phyloP scores from a whole-genome alignment of 2,329 filamentous ascomycete genomes.

The Cordyceps cicadae region DNA sequence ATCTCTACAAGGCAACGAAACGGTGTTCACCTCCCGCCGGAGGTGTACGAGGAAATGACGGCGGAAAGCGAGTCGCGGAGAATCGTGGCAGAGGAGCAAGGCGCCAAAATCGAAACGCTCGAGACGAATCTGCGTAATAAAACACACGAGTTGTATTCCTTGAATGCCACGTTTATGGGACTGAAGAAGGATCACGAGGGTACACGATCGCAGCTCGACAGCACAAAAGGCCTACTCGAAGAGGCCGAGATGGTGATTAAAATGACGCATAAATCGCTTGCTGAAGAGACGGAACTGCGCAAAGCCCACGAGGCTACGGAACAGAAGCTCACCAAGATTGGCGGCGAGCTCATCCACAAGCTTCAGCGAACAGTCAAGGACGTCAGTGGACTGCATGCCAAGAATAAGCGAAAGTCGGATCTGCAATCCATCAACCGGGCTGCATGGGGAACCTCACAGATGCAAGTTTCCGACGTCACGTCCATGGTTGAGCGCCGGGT shows the following conservation, averaged over 20 bases:
- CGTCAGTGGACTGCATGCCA: conserved; percentile 73
- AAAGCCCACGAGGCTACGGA: conserved; percentile 85
- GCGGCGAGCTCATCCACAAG: conserved; percentile 67
- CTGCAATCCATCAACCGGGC: conserved; percentile 72
- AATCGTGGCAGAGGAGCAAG: conserved; percentile 87
- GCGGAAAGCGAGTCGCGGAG: conserved; percentile 85
- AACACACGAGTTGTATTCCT: conserved; percentile 78
- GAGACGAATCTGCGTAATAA: conserved; percentile 88
- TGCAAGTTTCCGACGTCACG: conserved; percentile 68
- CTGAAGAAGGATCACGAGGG: conserved; percentile 85
- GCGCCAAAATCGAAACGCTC: conserved; percentile 84
- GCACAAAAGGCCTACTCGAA: conserved; percentile 72
- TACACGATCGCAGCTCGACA: conserved; percentile 62
- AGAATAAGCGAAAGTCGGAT: conserved; percentile 77
- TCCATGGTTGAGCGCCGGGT: conserved; percentile 68
- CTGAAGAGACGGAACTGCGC: conserved; percentile 70
- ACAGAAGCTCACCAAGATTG: conserved; percentile 62
- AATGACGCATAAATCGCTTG: conserved; percentile 66
- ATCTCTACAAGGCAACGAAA: conserved; percentile 90
- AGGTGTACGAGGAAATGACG: conserved; percentile 83
- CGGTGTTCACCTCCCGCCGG: conserved; percentile 85
- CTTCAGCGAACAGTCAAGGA: conserved; percentile 71
- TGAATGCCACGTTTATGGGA: conserved; percentile 80
- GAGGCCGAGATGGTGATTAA: conserved; percentile 80
- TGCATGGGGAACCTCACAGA: conserved; percentile 69